These are phyloP conservation scores for Amylostereum areolatum DNA, from an alignment of 1,284 basidiomycete genomes.

Conservation along the genomic window DNA sequence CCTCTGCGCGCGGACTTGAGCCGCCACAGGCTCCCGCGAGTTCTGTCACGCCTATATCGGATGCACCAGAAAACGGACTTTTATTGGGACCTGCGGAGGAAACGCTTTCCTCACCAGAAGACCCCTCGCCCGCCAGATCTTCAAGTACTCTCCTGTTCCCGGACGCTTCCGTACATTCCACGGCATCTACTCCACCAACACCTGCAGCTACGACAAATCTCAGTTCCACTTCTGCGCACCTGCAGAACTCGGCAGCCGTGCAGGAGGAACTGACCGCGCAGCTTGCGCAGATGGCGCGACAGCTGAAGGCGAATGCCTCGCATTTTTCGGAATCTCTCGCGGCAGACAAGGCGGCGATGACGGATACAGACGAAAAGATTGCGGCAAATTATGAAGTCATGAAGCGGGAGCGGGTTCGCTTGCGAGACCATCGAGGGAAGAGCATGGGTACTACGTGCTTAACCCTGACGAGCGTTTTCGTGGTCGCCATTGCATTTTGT, in stretches of 20 bases:
- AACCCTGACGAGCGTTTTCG: constrained; percentile 51
- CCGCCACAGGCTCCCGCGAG: not conserved
- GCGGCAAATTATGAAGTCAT: constrained; percentile 68
- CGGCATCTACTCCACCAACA: constrained; percentile 20
- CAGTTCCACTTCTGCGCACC: constrained; percentile 37
- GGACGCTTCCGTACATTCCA: no score
- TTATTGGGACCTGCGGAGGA: constrained; percentile 4
- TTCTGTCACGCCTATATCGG: not conserved
- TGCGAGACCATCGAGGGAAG: constrained; percentile 62
- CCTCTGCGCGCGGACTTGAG: constrained; percentile 7
- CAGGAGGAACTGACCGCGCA: constrained; percentile 72
- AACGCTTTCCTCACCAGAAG: not conserved
- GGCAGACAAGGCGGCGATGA: constrained; percentile 60
- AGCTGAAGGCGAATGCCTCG: constrained; percentile 67
- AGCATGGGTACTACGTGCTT: constrained; percentile 70
- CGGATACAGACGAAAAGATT: constrained; percentile 57
- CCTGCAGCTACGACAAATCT: constrained; percentile 24
- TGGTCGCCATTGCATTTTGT: constrained; percentile 59
- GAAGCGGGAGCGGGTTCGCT: constrained; percentile 54
- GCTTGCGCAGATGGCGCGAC: constrained; percentile 71
- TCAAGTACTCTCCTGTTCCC: no score
- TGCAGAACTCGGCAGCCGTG: constrained; percentile 52
- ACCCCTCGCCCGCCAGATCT: no score
- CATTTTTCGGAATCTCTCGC: constrained; percentile 63
- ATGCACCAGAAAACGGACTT: constrained; percentile 2